A percentile compares a stretch with the other conserved stretches of the same genome.
phyloP scores from a whole-genome alignment of 495 filamentous ascomycete species.

The Penicillium mononematosum region DNA sequence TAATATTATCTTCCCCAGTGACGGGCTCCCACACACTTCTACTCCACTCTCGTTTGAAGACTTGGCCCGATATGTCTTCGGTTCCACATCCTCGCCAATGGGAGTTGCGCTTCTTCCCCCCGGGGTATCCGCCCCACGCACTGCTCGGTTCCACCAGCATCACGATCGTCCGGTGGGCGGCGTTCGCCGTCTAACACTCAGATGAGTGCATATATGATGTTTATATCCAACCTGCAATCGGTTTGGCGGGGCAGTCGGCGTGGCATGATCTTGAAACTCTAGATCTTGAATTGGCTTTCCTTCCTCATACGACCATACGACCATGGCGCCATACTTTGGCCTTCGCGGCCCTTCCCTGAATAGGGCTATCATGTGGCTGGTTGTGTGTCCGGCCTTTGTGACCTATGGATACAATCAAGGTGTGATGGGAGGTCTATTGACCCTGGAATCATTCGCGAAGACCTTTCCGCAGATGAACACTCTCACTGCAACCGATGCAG shows the following conservation, averaged over 20 bases:
- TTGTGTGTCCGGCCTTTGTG: slow-evolving; percentile 44
- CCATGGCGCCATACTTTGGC: slow-evolving; percentile 28
- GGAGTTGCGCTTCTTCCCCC: not conserved
- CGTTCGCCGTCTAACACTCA: slow-evolving; percentile 9
- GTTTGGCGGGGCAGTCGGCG: slow-evolving; percentile 6
- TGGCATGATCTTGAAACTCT: slow-evolving; percentile 12
- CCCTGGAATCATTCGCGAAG: slow-evolving; percentile 34
- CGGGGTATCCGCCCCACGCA: slow-evolving; percentile 11
- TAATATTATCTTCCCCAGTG: slow-evolving; percentile 7
- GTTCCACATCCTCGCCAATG: slow-evolving; percentile 10
- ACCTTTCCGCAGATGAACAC: slow-evolving; percentile 49
- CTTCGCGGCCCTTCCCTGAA: slow-evolving; percentile 30
- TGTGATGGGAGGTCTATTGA: slow-evolving; percentile 36
- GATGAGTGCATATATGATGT: slow-evolving; percentile 12
- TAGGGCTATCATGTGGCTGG: slow-evolving; percentile 34
- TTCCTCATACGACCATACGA: not conserved
- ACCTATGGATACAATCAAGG: slow-evolving; percentile 47
- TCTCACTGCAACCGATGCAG: not conserved
- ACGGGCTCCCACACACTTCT: not conserved
- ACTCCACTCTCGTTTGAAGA: slow-evolving; percentile 7
- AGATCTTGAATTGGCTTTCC: not conserved
- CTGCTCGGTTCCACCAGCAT: not conserved
- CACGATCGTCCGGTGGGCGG: slow-evolving; percentile 13
- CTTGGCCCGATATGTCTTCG: not conserved
- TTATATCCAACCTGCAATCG: slow-evolving; percentile 8